Percentiles rank a stretch among this genome's conserved stretches.
phyloP scores from a whole-genome alignment of 2,329 filamentous ascomycete species.

The Penicillium aurantiogriseum region DNA sequence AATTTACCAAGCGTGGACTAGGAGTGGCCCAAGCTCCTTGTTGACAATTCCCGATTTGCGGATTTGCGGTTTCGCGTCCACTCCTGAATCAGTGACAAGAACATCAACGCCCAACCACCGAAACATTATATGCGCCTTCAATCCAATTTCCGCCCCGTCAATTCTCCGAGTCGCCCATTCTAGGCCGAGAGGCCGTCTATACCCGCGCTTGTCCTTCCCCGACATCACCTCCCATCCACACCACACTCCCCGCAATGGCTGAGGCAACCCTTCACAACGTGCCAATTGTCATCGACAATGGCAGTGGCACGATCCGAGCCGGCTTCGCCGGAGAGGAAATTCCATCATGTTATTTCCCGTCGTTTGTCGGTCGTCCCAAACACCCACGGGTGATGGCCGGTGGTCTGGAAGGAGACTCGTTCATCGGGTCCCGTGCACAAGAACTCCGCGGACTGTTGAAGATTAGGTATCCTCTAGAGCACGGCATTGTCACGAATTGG shows the following conservation, averaged over 20 bases:
- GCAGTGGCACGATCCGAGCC: slow-evolving; percentile 93
- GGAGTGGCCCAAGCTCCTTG: slow-evolving; percentile 42
- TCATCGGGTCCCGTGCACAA: slow-evolving; percentile 89
- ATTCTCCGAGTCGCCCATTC: slow-evolving; percentile 18
- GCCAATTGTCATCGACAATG: slow-evolving; percentile 98
- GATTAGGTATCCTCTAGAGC: slow-evolving; percentile 92
- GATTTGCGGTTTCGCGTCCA: slow-evolving; percentile 24
- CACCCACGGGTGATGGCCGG: slow-evolving; percentile 94
- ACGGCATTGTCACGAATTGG: slow-evolving; percentile 98
- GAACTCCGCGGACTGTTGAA: slow-evolving; percentile 90
- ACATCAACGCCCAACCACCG: slow-evolving; percentile 14
- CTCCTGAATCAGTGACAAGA: slow-evolving; percentile 17
- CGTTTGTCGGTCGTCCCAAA: slow-evolving; percentile 94
- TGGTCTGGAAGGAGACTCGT: slow-evolving; percentile 92
- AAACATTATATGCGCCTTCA: slow-evolving; percentile 13
- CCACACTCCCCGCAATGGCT: slow-evolving; percentile 50
- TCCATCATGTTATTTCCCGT: slow-evolving; percentile 96
- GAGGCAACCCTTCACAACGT: slow-evolving; percentile 83
- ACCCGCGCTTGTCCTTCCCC: slow-evolving; percentile 22
- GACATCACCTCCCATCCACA: slow-evolving; percentile 14
- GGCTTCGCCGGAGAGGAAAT: slow-evolving; percentile 95
- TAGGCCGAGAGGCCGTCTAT: slow-evolving; percentile 34
- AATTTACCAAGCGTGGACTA: slow-evolving; percentile 4
- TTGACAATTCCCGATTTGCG: slow-evolving; percentile 33
- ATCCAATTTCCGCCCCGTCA: slow-evolving; percentile 3